Conservation (phyloP, 352 stramenopile genomes). For the Pilasporangium apinafurcum region DNA sequence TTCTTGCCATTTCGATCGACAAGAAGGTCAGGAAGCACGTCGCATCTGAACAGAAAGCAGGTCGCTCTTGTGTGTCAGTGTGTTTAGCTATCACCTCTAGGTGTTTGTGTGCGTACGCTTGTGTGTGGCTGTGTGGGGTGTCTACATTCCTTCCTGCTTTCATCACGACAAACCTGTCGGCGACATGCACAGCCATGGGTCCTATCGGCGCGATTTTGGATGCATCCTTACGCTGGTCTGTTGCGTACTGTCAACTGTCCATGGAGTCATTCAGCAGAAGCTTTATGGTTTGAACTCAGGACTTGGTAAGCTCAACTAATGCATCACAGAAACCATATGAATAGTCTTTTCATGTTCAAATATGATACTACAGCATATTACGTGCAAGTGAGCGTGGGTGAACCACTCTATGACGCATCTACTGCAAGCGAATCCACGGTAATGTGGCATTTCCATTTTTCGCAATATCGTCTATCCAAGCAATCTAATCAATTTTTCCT, state of each 20-base stretch:
- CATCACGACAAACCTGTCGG: neutral
- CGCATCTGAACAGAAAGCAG: no score
- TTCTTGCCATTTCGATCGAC: no score
- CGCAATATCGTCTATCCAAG: no score
- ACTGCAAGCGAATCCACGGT: constrained; percentile 17
- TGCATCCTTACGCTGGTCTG: constrained; percentile 1
- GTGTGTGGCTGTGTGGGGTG: no score
- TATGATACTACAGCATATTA: constrained; percentile 31
- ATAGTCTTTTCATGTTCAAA: neutral
- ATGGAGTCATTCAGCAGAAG: constrained; percentile 52
- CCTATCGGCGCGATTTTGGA: neutral
- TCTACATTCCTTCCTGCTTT: neutral
- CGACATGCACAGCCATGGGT: neutral
- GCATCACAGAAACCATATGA: neutral
- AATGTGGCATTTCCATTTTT: no score
- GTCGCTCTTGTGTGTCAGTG: no score
- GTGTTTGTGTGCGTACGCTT: no score
- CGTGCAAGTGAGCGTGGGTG: constrained; percentile 39
- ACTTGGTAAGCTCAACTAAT: constrained; percentile 22
- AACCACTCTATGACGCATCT: constrained; percentile 26
- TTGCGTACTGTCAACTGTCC: neutral
- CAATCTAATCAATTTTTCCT: neutral
- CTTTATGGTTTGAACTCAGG: constrained; percentile 66
- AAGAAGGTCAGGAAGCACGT: no score
- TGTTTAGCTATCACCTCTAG: no score